Conservation (phyloP, 225 moss, liverwort and hornwort species). For the Anthoceros angustus region DNA sequence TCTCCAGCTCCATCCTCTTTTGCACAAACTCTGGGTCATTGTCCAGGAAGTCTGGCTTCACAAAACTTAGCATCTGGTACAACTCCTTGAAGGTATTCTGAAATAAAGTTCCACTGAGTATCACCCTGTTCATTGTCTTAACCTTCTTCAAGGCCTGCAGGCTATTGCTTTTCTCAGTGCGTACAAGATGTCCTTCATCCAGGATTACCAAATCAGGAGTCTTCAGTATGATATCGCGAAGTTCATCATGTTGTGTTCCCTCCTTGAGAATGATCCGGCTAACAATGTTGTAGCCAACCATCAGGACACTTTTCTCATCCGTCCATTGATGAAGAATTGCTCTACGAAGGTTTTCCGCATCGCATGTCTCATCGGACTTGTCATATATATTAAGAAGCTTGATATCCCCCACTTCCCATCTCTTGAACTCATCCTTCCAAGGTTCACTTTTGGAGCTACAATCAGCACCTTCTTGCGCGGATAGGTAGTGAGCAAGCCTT, state of each 20-base stretch:
- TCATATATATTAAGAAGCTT: conserved; percentile 32
- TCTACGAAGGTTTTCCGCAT: not conserved
- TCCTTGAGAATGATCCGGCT: conserved; percentile 7
- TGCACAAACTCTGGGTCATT: conserved; percentile 13
- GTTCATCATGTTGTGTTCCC: conserved; percentile 9
- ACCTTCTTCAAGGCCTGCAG: too few relatives aligned
- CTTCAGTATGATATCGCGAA: conserved; percentile 27
- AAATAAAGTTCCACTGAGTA: conserved; percentile 90
- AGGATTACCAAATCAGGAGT: conserved; percentile 59
- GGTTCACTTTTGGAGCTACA: conserved; percentile 72
- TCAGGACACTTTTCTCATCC: conserved; percentile 44
- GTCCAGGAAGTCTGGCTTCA: conserved; percentile 66
- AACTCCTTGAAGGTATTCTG: conserved; percentile 93
- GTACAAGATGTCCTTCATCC: too few relatives aligned
- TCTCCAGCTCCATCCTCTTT: conserved; percentile 14
- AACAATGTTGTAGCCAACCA: conserved; percentile 37
- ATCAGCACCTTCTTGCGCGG: conserved; percentile 57
- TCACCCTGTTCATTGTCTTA: too few relatives aligned
- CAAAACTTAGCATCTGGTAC: conserved; percentile 65
- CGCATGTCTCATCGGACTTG: conserved; percentile 17
- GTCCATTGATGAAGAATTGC: conserved; percentile 33
- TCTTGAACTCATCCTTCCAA: conserved; percentile 56
- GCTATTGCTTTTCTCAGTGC: too few relatives aligned
- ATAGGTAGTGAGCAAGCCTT: conserved; percentile 54
- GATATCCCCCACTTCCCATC: conserved; percentile 64